Evolutionary conservation across 345 rosid genomes (phyloP).

Genomic region (Adansonia digitata): DNA sequence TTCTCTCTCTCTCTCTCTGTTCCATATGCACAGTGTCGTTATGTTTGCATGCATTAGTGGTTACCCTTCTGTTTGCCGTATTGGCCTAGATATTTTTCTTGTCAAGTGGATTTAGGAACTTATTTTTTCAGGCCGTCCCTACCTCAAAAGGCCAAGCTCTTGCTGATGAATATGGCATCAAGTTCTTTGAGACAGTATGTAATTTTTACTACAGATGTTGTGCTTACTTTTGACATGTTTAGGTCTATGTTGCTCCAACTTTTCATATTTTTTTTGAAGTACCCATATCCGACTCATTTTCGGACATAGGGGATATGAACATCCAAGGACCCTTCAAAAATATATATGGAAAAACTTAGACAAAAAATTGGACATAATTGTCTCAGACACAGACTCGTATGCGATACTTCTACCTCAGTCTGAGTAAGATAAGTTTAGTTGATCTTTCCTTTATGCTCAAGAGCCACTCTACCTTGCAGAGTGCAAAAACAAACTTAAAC

Average conservation of each 20-base stretch:
- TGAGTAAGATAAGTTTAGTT: too few species aligned
- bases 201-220: conserved; percentile 1
- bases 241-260: too few species aligned
- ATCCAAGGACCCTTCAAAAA: too few species aligned
- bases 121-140: conserved; percentile 76
- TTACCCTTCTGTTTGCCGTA: not conserved
- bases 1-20: conserved; percentile 19
- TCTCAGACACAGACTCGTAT: too few species aligned
- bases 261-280: too few species aligned
- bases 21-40: not conserved
- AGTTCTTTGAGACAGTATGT: conserved; percentile 92
- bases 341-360: too few species aligned
- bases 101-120: not conserved
- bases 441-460: conserved; percentile 15
- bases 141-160: conserved; percentile 95
- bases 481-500: conserved; percentile 83
- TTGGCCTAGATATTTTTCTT: not conserved
- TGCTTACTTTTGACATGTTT: not conserved
- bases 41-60: not conserved
- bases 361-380: too few species aligned
- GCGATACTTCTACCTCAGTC: too few species aligned
- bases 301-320: too few species aligned
- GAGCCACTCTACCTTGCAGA: conserved; percentile 40
- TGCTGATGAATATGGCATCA: conserved; percentile 95
- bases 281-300: too few species aligned